A percentile compares a stretch with the other conserved stretches of the same genome.
Conservation (phyloP, 345 rosid species). For the Brassica rapa region DNA sequence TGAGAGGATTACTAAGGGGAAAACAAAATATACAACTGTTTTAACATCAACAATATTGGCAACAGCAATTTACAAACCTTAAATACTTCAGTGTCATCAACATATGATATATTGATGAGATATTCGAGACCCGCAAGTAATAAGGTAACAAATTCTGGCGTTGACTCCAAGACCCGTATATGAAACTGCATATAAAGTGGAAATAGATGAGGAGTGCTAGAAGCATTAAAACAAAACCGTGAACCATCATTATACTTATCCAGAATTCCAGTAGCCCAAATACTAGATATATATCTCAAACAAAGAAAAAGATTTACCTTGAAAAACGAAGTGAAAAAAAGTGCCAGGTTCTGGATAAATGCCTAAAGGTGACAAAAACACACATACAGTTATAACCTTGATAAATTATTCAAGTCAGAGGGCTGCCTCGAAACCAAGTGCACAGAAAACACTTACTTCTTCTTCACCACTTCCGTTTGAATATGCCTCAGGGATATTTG, state of each 20-base stretch:
- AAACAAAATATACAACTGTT: not conserved
- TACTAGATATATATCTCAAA: constrained; percentile 6
- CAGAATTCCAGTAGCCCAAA: not conserved
- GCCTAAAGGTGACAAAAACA: constrained; percentile 59
- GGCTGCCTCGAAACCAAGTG: not conserved
- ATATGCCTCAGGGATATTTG: constrained; percentile 94
- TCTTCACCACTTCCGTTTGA: constrained; percentile 84
- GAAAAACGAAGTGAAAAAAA: constrained; percentile 93
- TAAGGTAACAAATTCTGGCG: constrained; percentile 64
- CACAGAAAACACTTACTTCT: constrained; percentile 55
- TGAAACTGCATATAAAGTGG: constrained; percentile 59
- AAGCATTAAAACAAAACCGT: constrained; percentile 10
- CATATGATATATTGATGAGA: constrained; percentile 86
- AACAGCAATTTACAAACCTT: constrained; percentile 59
- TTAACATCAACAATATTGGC: not conserved
- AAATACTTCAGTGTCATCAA: constrained; percentile 98
- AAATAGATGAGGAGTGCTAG: not conserved
- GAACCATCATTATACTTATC: not conserved
- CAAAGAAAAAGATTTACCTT: constrained; percentile 57
- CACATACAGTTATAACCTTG: not conserved
- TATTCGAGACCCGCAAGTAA: constrained; percentile 86
- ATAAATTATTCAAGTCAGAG: not conserved
- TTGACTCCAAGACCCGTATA: constrained; percentile 75
- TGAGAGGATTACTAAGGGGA: not conserved
- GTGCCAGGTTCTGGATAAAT: constrained; percentile 94